Base-by-base conservation (phyloP, 129 eudicot genomes). In the Dittrichia graveolens region DNA sequence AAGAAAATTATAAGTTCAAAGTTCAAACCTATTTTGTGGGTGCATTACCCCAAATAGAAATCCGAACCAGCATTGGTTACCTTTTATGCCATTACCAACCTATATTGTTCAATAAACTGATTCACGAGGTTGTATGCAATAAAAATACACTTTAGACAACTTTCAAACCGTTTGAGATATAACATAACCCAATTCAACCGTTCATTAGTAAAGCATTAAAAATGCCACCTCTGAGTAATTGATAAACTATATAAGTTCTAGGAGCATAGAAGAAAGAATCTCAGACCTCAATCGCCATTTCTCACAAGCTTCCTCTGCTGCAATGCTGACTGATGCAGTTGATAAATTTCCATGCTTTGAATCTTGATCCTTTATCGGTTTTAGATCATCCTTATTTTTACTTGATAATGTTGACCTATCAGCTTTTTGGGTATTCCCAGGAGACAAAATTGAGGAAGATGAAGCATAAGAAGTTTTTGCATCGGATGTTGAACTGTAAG, bases 201-300 rank as follows among this genome's bases (percentile, higher is more conserved):
- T 7, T 13, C 13, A 24, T 7, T 11, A 56, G 14, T 19, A 37
- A 8, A 35, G 35, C 37, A n/a, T 9, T 11, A 8, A n/a, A 49
- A 35, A 49, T 4, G 15, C 35, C 65, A 42, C 66, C 43, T 4
- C 59, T 67, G n/a, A 19, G 48, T 62, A 61, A 62, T 24, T 40
- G 35, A 43, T 65, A 65, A 43, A 75, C 65, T 41, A 42, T 14
- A 24, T 13, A 54, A 19, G 45, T 60, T 47, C 12, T 37, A 60
- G 15, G 3, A 18, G 9, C 31, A 13, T 68, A 64, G 31, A 18
- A 77, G 38, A 63, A 64, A 13, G 46, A 50, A 60, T 52, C 35
- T 14, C 83, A 69, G 67, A 95, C 99, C 99, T 90, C 48, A 90
- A 68, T 78, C 97, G 87, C 99, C 99, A 90, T 79, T 83, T 95